Evolutionary conservation across 176 grass and related monocot species (phyloP).

Genomic region (Oryza meyeriana): DNA sequence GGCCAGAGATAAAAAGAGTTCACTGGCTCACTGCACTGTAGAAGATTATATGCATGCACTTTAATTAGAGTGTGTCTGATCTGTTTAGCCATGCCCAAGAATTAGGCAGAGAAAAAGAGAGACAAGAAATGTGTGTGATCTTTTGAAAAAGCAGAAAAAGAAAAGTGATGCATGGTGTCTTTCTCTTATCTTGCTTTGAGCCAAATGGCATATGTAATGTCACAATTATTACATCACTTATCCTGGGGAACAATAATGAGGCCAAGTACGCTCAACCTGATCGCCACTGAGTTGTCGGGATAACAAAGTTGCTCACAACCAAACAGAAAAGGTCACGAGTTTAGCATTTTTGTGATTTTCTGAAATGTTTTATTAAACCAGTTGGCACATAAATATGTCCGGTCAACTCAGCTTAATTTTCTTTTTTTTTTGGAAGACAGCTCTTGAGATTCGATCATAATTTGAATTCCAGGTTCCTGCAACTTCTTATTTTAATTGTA

Average conservation of each 20-base stretch:
- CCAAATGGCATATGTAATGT: constrained; percentile 10
- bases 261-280: constrained; percentile 22
- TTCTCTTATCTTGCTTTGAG: constrained; percentile 44
- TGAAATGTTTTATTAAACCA: neutral
- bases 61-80: constrained; percentile 21
- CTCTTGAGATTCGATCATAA: neutral
- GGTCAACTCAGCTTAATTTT: neutral
- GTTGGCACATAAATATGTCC: neutral
- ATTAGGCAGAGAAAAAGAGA: constrained; percentile 26
- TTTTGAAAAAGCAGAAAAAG: constrained; percentile 14
- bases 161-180: constrained; percentile 37
- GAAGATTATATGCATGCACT: neutral
- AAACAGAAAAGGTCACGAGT: neutral
- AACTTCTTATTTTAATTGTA: neutral
- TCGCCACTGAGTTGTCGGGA: constrained; percentile 5
- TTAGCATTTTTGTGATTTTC: neutral
- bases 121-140: constrained; percentile 44
- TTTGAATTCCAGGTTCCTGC: neutral
- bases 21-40: constrained; percentile 21
- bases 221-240: constrained; percentile 19
- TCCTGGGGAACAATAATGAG: constrained; percentile 5
- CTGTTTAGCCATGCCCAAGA: constrained; percentile 1
- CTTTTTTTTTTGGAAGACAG: neutral
- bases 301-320: constrained; percentile 1
- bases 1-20: constrained; percentile 16